Evolutionary conservation across 225 moss, liverwort and hornwort genomes (phyloP).

Genomic region (Pleurozium schreberi): DNA sequence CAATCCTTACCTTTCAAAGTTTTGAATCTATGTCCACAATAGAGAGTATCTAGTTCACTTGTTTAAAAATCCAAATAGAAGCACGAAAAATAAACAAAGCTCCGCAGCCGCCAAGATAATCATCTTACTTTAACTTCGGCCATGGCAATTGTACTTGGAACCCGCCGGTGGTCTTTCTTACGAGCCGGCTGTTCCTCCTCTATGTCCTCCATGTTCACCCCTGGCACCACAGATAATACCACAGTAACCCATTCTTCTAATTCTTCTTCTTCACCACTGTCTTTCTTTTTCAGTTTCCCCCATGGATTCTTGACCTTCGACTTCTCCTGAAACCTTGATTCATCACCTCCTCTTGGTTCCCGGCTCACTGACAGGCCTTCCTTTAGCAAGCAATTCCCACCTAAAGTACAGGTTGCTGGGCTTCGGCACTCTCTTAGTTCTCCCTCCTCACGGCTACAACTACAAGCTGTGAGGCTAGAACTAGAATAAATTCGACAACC

Average conservation of each 20-base stretch:
- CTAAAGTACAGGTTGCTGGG: conserved; percentile 10
- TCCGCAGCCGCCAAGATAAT: background rate
- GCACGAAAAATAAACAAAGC: background rate
- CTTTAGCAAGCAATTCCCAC: conserved; percentile 2
- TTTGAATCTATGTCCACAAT: background rate
- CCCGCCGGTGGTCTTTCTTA: conserved; percentile 72
- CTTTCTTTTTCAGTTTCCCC: conserved; percentile 20
- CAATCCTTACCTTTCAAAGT: background rate
- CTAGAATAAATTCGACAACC: background rate
- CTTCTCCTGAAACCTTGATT: conserved; percentile 12
- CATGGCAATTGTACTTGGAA: conserved; percentile 95
- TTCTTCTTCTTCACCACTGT: conserved; percentile 30
- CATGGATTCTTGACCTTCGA: conserved; percentile 22
- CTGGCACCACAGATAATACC: conserved; percentile 80
- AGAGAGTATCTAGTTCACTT: background rate
- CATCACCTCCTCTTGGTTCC: conserved; percentile 16
- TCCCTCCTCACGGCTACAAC: conserved; percentile 20
- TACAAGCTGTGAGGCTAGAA: conserved; percentile 5
- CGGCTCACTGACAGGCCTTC: background rate
- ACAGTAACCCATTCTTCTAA: conserved; percentile 79
- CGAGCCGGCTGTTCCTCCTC: conserved; percentile 79
- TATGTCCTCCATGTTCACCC: conserved; percentile 91
- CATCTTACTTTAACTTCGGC: conserved; percentile 84
- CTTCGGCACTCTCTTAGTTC: conserved; percentile 16
- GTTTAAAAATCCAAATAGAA: background rate